Evolutionary conservation across 306 rosid species (phyloP).

Genomic region (Glycine tomentella): DNA sequence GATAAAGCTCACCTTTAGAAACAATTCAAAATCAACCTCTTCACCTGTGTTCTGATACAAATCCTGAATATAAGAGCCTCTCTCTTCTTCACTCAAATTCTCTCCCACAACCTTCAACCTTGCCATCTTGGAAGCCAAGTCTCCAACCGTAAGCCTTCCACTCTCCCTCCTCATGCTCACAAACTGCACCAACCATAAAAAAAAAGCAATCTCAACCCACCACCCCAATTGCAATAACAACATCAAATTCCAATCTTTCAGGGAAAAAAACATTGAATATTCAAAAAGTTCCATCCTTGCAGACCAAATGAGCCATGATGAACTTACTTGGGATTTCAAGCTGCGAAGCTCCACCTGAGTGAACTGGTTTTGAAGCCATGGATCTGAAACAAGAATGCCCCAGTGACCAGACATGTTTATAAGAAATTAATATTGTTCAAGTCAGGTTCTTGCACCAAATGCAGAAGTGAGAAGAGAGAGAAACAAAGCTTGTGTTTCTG

Average conservation of each 20-base stretch:
- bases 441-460: neutral
- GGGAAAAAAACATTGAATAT: neutral
- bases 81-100: slow-evolving; percentile 83
- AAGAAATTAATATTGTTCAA: neutral
- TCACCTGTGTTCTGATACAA: slow-evolving; percentile 73
- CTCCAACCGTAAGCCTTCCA: slow-evolving; percentile 72
- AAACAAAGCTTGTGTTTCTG: neutral
- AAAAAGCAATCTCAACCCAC: too few relatives aligned
- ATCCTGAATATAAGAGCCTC: slow-evolving; percentile 74
- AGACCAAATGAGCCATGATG: neutral
- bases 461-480: slow-evolving; percentile 8
- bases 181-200: slow-evolving; percentile 54
- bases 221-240: neutral
- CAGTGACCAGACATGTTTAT: slow-evolving; percentile 74
- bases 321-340: slow-evolving; percentile 79
- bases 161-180: slow-evolving; percentile 88
- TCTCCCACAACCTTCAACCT: slow-evolving; percentile 86
- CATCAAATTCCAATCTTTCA: slow-evolving; percentile 9
- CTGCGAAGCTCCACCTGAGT: slow-evolving; percentile 96
- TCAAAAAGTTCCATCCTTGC: neutral
- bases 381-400: slow-evolving; percentile 98
- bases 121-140: slow-evolving; percentile 90
- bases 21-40: slow-evolving; percentile 88
- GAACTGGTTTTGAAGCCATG: slow-evolving; percentile 95
- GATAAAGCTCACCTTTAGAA: slow-evolving; percentile 72